Base-by-base conservation (phyloP, 371 early-diverging fungal genomes). In the Mucor mucedo region DNA sequence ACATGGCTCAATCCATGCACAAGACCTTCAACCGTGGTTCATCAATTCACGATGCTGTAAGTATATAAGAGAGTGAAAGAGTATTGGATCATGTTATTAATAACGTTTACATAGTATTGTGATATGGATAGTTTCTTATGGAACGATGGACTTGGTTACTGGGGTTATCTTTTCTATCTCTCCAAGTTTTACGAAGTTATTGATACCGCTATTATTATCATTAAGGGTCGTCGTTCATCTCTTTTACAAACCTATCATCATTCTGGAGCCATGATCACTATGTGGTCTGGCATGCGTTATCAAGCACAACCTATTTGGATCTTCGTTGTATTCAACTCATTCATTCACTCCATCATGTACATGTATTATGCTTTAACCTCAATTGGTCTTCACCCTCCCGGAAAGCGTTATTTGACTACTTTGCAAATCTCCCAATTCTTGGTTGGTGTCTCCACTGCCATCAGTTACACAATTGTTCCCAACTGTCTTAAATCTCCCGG, bases 341-440 rank as follows among this genome's bases (percentile, higher is more conserved):
- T 93, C 65, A 91, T 95, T 57, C 96, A 95, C 76, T 87, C 95
- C 60, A 75, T 94, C 82, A 95, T 95, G 95, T 95, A 95, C 77
- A 73, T 79, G 53, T 95, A 95, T 80, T 95, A 94, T 58, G 87
- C 91, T 30, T 75, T 87, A 56, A 93, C 93, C 13, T 88, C 87
- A 28, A 63, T 91, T 28, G 93, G 93, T 28, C 69, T 91, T 42
- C 86, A 84, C 63, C 93, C 93, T 33, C 93, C 92, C 8, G 89
- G 91, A 60, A 95, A 95, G 78, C 86, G 89, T 67, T 88, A 90
- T 70, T 77, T 95, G 63, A 95, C 95, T 21, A 80, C 84, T 47
- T 87, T 93, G 82, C 95, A 95, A 75, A 93, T 95, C 70, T 84
- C 89, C 45, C 95, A 95, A 78, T 95, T 95, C 81, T 61, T 94